phyloP scores from a whole-genome alignment of 768 basidiomycete genomes.

The Serendipita sp. region DNA sequence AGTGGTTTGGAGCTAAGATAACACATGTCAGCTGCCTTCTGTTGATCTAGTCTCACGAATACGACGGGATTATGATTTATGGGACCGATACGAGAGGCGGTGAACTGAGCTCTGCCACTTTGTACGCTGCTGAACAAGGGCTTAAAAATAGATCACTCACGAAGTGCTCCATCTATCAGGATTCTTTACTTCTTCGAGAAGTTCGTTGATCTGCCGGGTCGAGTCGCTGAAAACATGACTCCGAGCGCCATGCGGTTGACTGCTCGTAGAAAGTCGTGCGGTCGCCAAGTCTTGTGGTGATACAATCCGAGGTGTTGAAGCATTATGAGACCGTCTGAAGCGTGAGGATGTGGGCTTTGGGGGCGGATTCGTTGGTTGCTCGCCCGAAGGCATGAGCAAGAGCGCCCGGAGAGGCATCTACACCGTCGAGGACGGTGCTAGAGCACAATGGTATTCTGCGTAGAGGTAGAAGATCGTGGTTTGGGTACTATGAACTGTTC shows the following conservation, averaged over 20 bases:
- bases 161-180: no score
- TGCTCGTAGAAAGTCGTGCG: background rate
- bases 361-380: background rate
- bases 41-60: background rate
- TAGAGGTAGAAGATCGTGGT: no score
- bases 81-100: background rate
- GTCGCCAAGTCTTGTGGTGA: background rate
- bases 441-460: no score
- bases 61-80: background rate
- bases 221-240: no score
- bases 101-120: background rate
- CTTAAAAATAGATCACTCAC: no score
- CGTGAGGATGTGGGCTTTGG: background rate
- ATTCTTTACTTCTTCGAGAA: no score
- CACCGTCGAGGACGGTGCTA: background rate
- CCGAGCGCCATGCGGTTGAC: background rate
- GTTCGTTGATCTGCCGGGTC: no score
- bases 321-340: background rate
- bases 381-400: background rate
- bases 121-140: background rate
- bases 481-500: no score
- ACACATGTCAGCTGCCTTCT: background rate
- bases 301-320: background rate
- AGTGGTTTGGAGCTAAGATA: slow-evolving; percentile 2
- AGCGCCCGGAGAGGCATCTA: slow-evolving; percentile 5